phyloP scores from a whole-genome alignment of 345 rosid species.

The Citrus trifoliata region DNA sequence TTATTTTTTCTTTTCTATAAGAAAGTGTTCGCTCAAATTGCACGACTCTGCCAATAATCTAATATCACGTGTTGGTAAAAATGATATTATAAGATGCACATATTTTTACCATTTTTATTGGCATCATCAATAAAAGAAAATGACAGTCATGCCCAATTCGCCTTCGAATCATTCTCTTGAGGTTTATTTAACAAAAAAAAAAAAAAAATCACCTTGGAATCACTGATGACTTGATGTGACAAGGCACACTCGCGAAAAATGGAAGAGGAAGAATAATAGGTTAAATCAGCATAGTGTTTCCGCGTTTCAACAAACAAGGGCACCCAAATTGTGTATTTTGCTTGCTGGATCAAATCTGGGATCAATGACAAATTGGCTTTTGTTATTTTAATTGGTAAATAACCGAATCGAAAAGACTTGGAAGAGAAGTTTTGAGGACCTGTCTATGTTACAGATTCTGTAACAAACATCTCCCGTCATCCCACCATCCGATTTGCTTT shows the following conservation, averaged over 20 bases:
- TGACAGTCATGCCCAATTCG: not conserved
- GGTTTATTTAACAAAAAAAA: no score
- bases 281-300: not conserved
- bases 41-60: not conserved
- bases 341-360: not conserved
- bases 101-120: not conserved
- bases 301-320: not conserved
- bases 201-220: not conserved
- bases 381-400: not conserved
- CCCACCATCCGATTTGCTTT: no score
- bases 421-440: slow-evolving; percentile 4
- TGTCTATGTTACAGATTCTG: no score
- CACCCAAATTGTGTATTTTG: not conserved
- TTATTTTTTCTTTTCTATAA: not conserved
- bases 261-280: not conserved
- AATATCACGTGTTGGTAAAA: not conserved
- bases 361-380: not conserved
- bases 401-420: slow-evolving; percentile 12
- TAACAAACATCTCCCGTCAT: no score
- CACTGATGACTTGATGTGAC: not conserved
- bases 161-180: not conserved
- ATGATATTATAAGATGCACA: not conserved
- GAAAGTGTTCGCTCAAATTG: not conserved
- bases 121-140: not conserved
- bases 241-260: not conserved